These are phyloP conservation scores for Neurospora tetrasperma DNA, from an alignment of 495 filamentous ascomycete genomes.

Conservation along the genomic window DNA sequence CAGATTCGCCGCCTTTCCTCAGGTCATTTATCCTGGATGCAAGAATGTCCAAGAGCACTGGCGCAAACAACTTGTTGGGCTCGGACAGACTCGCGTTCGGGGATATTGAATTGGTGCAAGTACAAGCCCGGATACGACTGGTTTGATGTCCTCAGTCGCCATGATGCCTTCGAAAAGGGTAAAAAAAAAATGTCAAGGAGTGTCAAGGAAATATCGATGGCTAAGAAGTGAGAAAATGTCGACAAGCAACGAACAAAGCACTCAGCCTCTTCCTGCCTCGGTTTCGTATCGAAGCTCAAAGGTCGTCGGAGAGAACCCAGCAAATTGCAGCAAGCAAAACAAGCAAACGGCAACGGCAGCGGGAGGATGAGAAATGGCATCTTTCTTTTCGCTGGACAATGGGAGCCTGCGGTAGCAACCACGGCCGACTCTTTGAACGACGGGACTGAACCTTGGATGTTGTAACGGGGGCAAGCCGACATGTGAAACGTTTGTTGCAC, in stretches of 20 bases:
- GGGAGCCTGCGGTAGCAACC: not conserved
- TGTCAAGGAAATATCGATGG: not conserved
- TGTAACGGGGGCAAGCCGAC: not conserved
- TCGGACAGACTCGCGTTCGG: not conserved
- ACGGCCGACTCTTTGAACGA: not conserved
- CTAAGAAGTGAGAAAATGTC: not conserved
- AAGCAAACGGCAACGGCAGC: not conserved
- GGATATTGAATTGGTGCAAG: not conserved
- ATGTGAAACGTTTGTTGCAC: slow-evolving; percentile 10
- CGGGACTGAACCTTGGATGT: not conserved
- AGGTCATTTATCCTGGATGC: not conserved
- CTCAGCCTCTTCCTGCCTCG: not conserved
- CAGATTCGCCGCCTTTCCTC: not conserved
- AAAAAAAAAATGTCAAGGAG: not conserved
- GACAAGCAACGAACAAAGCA: not conserved
- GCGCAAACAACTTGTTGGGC: not conserved
- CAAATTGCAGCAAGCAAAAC: not conserved
- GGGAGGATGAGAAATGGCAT: slow-evolving; percentile 2
- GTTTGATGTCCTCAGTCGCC: not conserved
- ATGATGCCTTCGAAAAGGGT: not conserved
- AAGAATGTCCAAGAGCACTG: not conserved
- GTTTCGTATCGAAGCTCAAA: not conserved
- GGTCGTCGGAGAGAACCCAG: not conserved
- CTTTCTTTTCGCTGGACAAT: not conserved
- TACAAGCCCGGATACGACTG: not conserved